Evolutionary conservation across 345 rosid species (phyloP), one percentile per base, ranked within the genome.

Genomic region (Diplotaxis tenuifolia): DNA sequence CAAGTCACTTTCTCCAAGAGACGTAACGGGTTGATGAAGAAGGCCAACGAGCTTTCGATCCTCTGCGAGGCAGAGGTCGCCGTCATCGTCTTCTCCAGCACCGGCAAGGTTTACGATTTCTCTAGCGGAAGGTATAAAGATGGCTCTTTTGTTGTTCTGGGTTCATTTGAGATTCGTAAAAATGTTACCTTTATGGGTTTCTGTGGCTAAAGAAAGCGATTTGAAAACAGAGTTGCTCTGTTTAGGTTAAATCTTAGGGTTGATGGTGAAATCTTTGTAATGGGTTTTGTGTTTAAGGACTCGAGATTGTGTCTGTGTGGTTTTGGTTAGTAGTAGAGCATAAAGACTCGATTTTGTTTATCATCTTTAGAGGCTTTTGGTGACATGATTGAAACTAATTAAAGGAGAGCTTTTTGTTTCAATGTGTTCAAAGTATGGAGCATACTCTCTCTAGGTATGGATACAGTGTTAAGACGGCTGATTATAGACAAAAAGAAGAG

Each of bases 1-100:
- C 97, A 91, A 80, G 98, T 93, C 57, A 93, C 97, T 54, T 93
- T 93, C 89, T 91, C 96, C 12, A 93, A 93, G 68, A 84, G 98
- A 79, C 83, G 97, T 62, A 73, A 82, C 62, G 96, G 97, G 11
- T 76, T 93, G 88, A 89, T 93, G 28, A 93, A 93, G 69, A 87
- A 93, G 68, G 92, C 98, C 18, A 85, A 65, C 52, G 98, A 93
- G 75, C 91, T 93, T 60, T 83, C 98, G 53, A 82, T 91, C 77
- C 89, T 93, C 62, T 91, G 97, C 67, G 98, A 90, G 71, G 90
- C 94, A 16, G 97, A 93, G 75, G 89, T 93, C 80, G 96, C 97
- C 70, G 83, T 89, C 19, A 93, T 90, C 73, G 80, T 90, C 79
- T 93, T 91, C 91, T 93, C 97, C 31, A 91, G 86, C 27, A 85